Base-by-base conservation (phyloP, 1,139 yeast genomes). In the Casaregolazyma lundiana region DNA sequence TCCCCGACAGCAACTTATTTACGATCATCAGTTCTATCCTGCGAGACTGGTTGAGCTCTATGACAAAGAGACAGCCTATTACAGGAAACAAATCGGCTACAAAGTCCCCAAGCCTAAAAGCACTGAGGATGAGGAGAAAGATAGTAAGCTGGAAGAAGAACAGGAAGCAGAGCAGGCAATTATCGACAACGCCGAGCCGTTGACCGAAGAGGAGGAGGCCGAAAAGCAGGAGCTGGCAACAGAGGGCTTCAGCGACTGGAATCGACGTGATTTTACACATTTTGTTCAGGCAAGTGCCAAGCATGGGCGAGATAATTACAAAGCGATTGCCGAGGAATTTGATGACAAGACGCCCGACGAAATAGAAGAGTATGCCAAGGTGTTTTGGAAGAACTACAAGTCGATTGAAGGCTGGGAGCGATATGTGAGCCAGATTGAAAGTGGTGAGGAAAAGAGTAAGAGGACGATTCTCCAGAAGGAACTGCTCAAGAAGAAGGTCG, bases 21-120 rank as follows among this genome's bases (percentile, higher is more conserved):
- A 84, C 56, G 98, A 92, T 60, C 95, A 84, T 63, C 98, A 92
- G 60, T 90, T 92, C 61, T 89, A 80, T 61, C 84, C 96, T 1
- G 72, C 75, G 4, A 80, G 77, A 35, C 68, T 92, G 40, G 71
- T 73, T 13, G 81, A 72, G 6, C 67, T 90, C 29, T 77, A 90
- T 47, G 88, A 82, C 30, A 78, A 85, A 56, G 97, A 92, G 62
- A 87, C 84, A 54, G 70, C 87, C 6, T 81, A 80, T 26, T 87
- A 77, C 62, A 85, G 88, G 56, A 84, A 81, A 60, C 82, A 77
- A 49, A 77, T 82, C 21, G 85, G 85, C 3, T 85, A 81, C 63
- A 80, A 79, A 56, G 87, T 82, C 22, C 73, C 89, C 0, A 64
- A 69, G 65, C 83, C 72, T 59, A 39, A 39, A 26, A 30, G 35